Evolutionary conservation across 129 eudicot genomes (phyloP), one percentile per base, ranked within the genome.

Genomic region (Flaveria bidentis): DNA sequence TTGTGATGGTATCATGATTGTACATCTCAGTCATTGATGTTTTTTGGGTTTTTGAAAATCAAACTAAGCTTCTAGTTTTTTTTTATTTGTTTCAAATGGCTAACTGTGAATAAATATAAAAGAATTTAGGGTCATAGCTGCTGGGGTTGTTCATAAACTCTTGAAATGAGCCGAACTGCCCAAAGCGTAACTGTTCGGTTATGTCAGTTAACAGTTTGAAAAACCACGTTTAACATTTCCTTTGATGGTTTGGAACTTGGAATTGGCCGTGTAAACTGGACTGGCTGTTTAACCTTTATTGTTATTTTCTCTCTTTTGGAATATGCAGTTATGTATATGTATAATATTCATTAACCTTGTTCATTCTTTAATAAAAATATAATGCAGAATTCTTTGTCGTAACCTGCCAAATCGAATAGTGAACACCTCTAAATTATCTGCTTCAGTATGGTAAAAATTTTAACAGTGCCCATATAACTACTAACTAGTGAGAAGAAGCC

Each of bases 41-140:
- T 61, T 33, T 52, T 73, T 55, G 67, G 18, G 13, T 18, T 41
- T 56, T 55, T 15, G 41, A 42, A 73, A 73, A 58, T 73, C 23
- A 73, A 53, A 58, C 16, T 20, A 13, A 55, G 33, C 23, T 73
- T 73, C 2, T 56, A 39, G 15, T 61, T 25, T 53, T 15, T 28
- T 36, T 17, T n/a, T n/a, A n/a, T n/a, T n/a, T n/a, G n/a, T n/a
- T n/a, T 53, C n/a, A 11, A 55, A 50, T 72, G 18, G 62, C 66
- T 25, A 2, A 60, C 2, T 56, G 39, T 60, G 41, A 25, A 57
- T 57, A 9, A 10, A 25, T 57, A 23, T 22, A 9, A 23, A 36
- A 9, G 39, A 36, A 60, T 23, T 25, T 60, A 23, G 26, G 66
- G 66, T 36, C 66, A 60, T 57, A 57, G 30, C 15, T 57, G 63